Base-by-base conservation (phyloP, 371 early-diverging fungal genomes). In the Mortierella sp. region DNA sequence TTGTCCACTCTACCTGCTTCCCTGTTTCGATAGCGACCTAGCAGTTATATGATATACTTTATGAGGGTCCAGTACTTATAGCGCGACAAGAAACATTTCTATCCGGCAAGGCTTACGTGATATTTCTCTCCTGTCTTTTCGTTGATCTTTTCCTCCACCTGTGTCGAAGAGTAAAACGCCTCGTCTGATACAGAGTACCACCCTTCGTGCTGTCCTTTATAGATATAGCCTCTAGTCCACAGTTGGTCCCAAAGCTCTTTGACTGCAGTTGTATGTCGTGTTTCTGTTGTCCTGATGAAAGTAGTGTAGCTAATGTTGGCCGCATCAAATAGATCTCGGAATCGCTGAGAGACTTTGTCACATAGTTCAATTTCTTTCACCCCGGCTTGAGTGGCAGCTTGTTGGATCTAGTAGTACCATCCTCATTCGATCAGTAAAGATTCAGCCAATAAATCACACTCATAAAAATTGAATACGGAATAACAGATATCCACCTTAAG, bases 151-250 rank as follows among this genome's bases (percentile, higher is more conserved):
- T 94, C 90, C 49, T 92, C 89, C 0, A 97, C 91, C 77, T 97
- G 95, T 1, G 84, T 84, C 6, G 85, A 84, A 0, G 96, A 87
- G 73, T 96, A 96, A 77, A 97, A 98, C 0, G 96, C 94, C 85
- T 98, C 99, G 75, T 98, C 99, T 3, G 97, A 96, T 1, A 97
- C 91, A 5, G 96, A 93, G 85, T 98, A 98, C 97, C 97, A 98
- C 20, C 99, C 99, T 62, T 93, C 91, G 70, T 98, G 97, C 24
- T 84, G 84, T 24, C 97, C 97, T 83, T 96, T 96, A 85, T 97
- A 97, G 26, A 98, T 93, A 70, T 91, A 91, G 5, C 96, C 97
- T n/a, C 84, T 87, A 6, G 89, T 84, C 37, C 87, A 85, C 20
- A 98, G 85, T 62, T 66, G 62, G 45, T 87, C 83, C 97, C 93